Base-by-base conservation (phyloP, 805 yeast species). In the Wickerhamiella australiensis region DNA sequence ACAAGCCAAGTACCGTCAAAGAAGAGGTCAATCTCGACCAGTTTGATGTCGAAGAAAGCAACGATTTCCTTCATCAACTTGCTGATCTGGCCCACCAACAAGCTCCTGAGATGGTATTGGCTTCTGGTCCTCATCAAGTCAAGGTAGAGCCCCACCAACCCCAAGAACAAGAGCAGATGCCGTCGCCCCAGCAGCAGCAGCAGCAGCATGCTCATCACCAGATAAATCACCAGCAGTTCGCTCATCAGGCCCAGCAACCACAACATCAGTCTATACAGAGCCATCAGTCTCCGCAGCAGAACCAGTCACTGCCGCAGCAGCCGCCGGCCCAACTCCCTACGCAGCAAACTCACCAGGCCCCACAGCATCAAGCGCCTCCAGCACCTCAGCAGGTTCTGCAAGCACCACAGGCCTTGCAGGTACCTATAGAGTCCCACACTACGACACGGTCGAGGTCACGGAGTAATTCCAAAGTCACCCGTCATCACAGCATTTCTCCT, bases 71-170 rank as follows among this genome's bases (percentile, higher is more conserved):
- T 23, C 49, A 40, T 6, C 44, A 49, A 36, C 50, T 51, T 5
- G 42, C 46, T 18, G 50, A 53, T 29, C 35, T 33, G 18, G 48
- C 44, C 5, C 45, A 45, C 23, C 52, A 49, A 18, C 52, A 47
- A 38, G 47, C 42, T 9, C 42, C 29, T 13, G 53, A 50, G 21
- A 5, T 33, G 21, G 18, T n/a, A n/a, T n/a, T n/a, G n/a, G n/a
- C n/a, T n/a, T n/a, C n/a, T n/a, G n/a, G n/a, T n/a, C n/a, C n/a
- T n/a, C n/a, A n/a, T n/a, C n/a, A n/a, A n/a, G n/a, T n/a, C n/a
- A n/a, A n/a, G n/a, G n/a, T n/a, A n/a, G n/a, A n/a, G n/a, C n/a
- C n/a, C n/a, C n/a, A n/a, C n/a, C n/a, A n/a, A n/a, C n/a, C n/a
- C n/a, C n/a, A n/a, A n/a, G n/a, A n/a, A n/a, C n/a, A n/a, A n/a